Evolutionary conservation across 2,329 filamentous ascomycete species (phyloP), one percentile per base, ranked within the genome.

Genomic region (Curvularia spicifera): DNA sequence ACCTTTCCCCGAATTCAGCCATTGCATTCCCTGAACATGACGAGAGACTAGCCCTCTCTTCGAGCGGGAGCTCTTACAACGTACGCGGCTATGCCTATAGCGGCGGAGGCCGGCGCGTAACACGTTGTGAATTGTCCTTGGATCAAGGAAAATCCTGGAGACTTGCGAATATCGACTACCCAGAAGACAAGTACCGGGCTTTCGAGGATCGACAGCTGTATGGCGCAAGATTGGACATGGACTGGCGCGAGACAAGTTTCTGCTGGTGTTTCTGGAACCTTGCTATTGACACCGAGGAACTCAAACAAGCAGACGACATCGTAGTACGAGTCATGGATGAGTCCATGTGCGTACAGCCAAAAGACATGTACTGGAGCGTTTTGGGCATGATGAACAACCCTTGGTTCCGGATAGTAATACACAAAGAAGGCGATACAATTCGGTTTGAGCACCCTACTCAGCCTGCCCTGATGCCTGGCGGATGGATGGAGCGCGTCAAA

Each of bases 371-470:
- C 78, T 97, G 93, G 93, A 93, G 87, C 59, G 92, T 96, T 2
- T 80, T 97, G 39, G 93, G 93, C 0, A 97, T 97, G 93, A 97
- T 97, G 93, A 97, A 97, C 78, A 97, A 97, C 68, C 91, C 91
- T 0, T 97, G 93, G 93, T 97, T 90, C 75, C 84, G 93, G 5
- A 85, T 97, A 0, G 86, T 88, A 1, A 90, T 97, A 53, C 85
- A 87, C 51, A 88, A 87, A 55, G 88, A 93, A 59, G 82, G 81
- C 0, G 81, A 85, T 15, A 77, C 72, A 7, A 78, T 97, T 42
- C 60, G 86, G 5, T 97, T 97, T 66, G 93, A 97, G 74, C 93
- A 97, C 68, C 93, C 93, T 0, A 96, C 92, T 2, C 89, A 93
- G 63, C 91, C 93, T 6, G 88, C 89, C 0, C 76, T 92, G 37